These are phyloP conservation scores for Lenwebbia sp. DNA, from an alignment of 345 rosid genomes.

Conservation along the genomic window DNA sequence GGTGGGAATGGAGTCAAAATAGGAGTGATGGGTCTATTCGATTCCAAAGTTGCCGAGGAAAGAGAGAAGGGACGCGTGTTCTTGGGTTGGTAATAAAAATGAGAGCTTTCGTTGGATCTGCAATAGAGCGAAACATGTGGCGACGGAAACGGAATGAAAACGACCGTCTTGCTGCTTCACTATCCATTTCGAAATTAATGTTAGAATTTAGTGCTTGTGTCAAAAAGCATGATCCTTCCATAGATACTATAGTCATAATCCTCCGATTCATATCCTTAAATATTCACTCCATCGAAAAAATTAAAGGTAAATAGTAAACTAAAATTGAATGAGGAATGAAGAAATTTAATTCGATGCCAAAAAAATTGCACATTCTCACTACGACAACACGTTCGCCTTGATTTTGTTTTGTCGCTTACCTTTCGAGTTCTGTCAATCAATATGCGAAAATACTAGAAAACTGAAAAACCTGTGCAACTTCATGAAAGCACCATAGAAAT, in stretches of 20 bases:
- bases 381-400: neutral
- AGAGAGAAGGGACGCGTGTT: neutral
- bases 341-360: neutral
- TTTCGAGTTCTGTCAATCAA: accelerated
- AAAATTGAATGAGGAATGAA: neutral
- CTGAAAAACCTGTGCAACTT: neutral
- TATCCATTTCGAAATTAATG: too few relatives aligned
- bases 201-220: too few relatives aligned
- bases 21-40: neutral
- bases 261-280: too few relatives aligned
- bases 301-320: neutral
- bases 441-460: neutral
- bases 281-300: neutral
- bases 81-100: neutral
- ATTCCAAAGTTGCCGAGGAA: neutral
- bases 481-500: neutral
- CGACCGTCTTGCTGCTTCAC: neutral
- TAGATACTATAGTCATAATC: too few relatives aligned
- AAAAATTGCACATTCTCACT: neutral
- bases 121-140: neutral
- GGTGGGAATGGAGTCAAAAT: neutral
- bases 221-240: too few relatives aligned
- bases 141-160: neutral
- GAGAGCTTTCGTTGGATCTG: neutral
- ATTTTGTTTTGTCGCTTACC: neutral